A percentile compares a stretch with the other conserved stretches of the same genome.
phyloP scores from a whole-genome alignment of 1,284 basidiomycete species.

The Leccinum solheimii region DNA sequence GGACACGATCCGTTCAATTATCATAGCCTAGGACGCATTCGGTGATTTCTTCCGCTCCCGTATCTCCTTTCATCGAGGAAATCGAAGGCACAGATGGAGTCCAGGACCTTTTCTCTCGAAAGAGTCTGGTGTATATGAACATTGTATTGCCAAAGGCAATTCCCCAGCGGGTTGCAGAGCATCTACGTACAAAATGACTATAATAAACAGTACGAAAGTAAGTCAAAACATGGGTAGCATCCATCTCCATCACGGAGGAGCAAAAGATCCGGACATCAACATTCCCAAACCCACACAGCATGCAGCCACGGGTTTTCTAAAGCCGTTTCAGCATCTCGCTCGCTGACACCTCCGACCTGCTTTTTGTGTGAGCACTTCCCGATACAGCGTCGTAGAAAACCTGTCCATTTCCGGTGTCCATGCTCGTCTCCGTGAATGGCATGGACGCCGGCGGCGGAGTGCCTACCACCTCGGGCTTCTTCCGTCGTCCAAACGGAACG shows the following conservation, averaged over 20 bases:
- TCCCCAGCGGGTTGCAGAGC: neutral
- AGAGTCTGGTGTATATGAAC: neutral
- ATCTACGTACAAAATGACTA: slow-evolving; percentile 2
- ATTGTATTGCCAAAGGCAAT: neutral
- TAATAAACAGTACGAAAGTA: neutral
- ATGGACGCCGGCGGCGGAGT: slow-evolving; percentile 1
- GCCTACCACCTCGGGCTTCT: slow-evolving; percentile 35
- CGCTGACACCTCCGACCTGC: slow-evolving; percentile 34
- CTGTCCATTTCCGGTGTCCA: slow-evolving; percentile 17
- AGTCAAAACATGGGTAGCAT: neutral
- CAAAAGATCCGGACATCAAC: neutral
- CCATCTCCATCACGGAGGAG: neutral
- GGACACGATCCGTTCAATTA: neutral
- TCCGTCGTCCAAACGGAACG: slow-evolving; percentile 58
- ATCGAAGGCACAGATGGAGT: neutral
- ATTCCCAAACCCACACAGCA: neutral
- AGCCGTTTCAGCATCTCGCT: slow-evolving; percentile 47
- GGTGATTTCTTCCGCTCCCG: neutral
- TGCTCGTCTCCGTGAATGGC: slow-evolving; percentile 10
- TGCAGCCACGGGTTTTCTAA: slow-evolving; percentile 15
- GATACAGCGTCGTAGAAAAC: slow-evolving; percentile 13
- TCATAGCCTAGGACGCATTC: neutral
- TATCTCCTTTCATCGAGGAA: neutral
- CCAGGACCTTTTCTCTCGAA: neutral
- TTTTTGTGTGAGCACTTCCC: slow-evolving; percentile 13